A percentile compares a stretch with the other conserved stretches of the same genome.
Evolutionary conservation across 768 basidiomycete genomes (phyloP).

Genomic region (Trichaptum fuscoviolaceum): DNA sequence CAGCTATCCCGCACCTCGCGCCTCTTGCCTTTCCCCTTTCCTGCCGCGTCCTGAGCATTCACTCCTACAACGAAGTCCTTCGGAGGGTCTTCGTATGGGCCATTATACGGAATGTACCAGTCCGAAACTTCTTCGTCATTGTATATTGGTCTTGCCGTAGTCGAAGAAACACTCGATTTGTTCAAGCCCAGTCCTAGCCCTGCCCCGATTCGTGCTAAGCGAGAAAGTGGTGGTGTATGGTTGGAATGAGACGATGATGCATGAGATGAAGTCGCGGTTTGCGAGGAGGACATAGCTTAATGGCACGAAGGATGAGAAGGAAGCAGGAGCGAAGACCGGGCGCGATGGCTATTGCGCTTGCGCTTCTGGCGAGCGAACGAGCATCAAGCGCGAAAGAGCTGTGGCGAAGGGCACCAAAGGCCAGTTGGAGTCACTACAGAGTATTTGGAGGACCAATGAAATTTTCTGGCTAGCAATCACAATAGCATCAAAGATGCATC

Average conservation of each 20-base stretch:
- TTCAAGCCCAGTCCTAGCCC: background rate
- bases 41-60: constrained; percentile 12
- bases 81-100: constrained; percentile 46
- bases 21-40: constrained; percentile 15
- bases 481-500: background rate
- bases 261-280: background rate
- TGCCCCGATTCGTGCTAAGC: constrained; percentile 1
- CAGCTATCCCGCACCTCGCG: constrained; percentile 32
- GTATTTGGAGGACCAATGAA: background rate
- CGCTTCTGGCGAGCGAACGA: background rate
- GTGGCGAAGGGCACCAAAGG: background rate
- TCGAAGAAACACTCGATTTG: background rate
- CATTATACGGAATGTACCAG: constrained; percentile 64
- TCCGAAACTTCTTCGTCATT: constrained; percentile 33
- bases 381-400: background rate
- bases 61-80: background rate
- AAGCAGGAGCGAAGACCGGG: background rate
- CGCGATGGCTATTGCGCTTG: background rate
- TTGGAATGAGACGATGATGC: background rate
- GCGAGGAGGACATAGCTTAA: background rate
- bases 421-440: background rate
- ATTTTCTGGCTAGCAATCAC: background rate
- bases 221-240: background rate
- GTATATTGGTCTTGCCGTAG: background rate
- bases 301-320: background rate